Evolutionary conservation across 106 monocot genomes (phyloP).

Genomic region (Amphibolis antarctica): DNA sequence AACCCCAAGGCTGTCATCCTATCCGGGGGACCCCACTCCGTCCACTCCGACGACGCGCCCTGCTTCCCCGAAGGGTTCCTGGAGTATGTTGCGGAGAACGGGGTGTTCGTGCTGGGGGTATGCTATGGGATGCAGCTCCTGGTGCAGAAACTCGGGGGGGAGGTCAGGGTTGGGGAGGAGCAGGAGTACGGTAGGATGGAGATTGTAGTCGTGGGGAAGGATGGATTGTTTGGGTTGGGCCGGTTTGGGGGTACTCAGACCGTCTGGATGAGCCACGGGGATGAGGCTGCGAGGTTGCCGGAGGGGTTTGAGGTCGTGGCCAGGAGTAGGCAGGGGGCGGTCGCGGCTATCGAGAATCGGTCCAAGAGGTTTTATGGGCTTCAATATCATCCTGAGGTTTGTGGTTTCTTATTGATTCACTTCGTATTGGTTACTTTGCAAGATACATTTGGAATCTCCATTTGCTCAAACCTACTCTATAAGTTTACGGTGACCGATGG

Average conservation of each 20-base stretch:
- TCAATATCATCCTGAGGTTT: conserved; percentile 95
- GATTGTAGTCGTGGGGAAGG: conserved; percentile 33
- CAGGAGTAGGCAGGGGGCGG: conserved; percentile 61
- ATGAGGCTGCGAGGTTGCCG: conserved; percentile 66
- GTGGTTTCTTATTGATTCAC: background rate
- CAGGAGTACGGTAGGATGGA: conserved; percentile 98
- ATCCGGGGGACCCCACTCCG: conserved; percentile 94
- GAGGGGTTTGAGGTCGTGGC: conserved; percentile 72
- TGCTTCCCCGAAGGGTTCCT: conserved; percentile 80
- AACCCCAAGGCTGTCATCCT: conserved; percentile 60
- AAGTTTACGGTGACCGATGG: no score
- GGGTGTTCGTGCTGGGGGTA: conserved; percentile 63
- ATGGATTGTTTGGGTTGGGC: conserved; percentile 32
- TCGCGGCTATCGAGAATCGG: conserved; percentile 63
- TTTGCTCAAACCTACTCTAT: no score
- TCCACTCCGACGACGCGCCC: conserved; percentile 56
- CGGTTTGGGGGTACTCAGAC: conserved; percentile 31
- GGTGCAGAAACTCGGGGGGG: conserved; percentile 83
- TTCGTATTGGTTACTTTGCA: background rate
- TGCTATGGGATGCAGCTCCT: conserved; percentile 97
- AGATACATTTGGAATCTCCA: no score
- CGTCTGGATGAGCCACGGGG: conserved; percentile 99
- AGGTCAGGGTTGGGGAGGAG: conserved; percentile 53
- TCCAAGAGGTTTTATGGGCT: conserved; percentile 57
- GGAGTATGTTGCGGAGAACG: conserved; percentile 43